These are phyloP conservation scores for Botrytis elliptica DNA, from an alignment of 2,329 filamentous ascomycete genomes.

Conservation along the genomic window DNA sequence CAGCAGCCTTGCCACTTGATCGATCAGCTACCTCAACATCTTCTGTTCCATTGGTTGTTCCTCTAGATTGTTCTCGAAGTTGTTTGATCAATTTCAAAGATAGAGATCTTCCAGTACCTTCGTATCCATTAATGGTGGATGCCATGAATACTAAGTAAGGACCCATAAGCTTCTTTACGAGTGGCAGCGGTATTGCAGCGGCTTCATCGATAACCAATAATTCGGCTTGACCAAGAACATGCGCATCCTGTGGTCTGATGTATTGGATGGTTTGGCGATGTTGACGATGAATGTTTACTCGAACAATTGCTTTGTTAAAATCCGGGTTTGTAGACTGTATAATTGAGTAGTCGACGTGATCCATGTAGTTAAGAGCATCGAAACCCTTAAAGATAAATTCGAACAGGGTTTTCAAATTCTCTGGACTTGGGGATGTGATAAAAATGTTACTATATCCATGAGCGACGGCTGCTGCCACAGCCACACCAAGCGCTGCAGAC, in stretches of 20 bases:
- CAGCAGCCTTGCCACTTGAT: slow-evolving; percentile 65
- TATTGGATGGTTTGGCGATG: slow-evolving; percentile 99
- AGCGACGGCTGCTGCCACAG: slow-evolving; percentile 88
- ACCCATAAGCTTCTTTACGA: slow-evolving; percentile 92
- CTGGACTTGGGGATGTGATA: slow-evolving; percentile 94
- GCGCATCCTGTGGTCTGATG: slow-evolving; percentile 92
- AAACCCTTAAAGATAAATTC: slow-evolving; percentile 99
- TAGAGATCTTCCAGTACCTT: slow-evolving; percentile 91
- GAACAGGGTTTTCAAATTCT: slow-evolving; percentile 97
- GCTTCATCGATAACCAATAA: slow-evolving; percentile 96
- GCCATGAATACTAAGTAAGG: slow-evolving; percentile 99
- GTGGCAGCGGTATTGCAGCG: slow-evolving; percentile 88
- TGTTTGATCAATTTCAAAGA: slow-evolving; percentile 97
- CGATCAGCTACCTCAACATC: slow-evolving; percentile 73
- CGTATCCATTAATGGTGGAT: slow-evolving; percentile 97
- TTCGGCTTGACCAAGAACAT: slow-evolving; percentile 92
- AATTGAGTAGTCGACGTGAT: slow-evolving; percentile 96
- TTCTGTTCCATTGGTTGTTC: slow-evolving; percentile 52
- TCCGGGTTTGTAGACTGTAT: slow-evolving; percentile 97
- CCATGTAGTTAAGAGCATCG: slow-evolving; percentile 87
- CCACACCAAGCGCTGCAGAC: slow-evolving; percentile 91
- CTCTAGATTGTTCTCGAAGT: slow-evolving; percentile 85
- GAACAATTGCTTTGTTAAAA: slow-evolving; percentile 97
- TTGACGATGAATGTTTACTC: slow-evolving; percentile 91
- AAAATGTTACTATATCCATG: slow-evolving; percentile 99